phyloP scores from a whole-genome alignment of 768 basidiomycete genomes.

The Erythrobasidium yunnanense region DNA sequence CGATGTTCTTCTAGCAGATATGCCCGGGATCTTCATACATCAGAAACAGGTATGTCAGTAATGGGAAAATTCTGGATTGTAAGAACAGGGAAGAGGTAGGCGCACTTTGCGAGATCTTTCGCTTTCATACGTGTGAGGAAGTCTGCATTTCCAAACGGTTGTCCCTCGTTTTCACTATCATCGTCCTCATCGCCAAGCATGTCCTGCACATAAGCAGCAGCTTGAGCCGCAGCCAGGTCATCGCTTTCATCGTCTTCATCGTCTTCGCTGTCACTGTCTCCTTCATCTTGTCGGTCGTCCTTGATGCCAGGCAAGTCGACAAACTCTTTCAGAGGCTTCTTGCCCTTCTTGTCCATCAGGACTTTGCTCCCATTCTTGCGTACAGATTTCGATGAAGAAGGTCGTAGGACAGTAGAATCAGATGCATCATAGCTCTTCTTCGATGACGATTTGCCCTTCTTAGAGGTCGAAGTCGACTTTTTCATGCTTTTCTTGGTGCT shows the following conservation, averaged over 20 bases:
- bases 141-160: too few relatives aligned
- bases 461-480: too few relatives aligned
- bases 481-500: too few relatives aligned
- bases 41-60: too few relatives aligned
- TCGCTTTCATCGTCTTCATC: not conserved
- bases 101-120: slow-evolving; percentile 22
- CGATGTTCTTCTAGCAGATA: slow-evolving; percentile 11
- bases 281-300: not conserved
- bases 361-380: not conserved
- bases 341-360: slow-evolving; percentile 19
- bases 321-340: slow-evolving; percentile 9
- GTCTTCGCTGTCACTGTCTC: not conserved
- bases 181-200: not conserved
- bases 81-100: not conserved
- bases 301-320: not conserved
- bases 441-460: too few relatives aligned
- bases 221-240: too few relatives aligned
- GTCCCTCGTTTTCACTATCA: not conserved
- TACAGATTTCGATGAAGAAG: not conserved
- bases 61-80: too few relatives aligned
- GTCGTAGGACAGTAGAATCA: too few relatives aligned
- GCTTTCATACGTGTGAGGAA: slow-evolving; percentile 11
- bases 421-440: too few relatives aligned
- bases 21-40: slow-evolving; percentile 8
- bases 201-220: not conserved